A percentile compares a stretch with the other conserved stretches of the same genome.
phyloP scores from a whole-genome alignment of 169 alveolate species.

The Plasmodium fragile region DNA sequence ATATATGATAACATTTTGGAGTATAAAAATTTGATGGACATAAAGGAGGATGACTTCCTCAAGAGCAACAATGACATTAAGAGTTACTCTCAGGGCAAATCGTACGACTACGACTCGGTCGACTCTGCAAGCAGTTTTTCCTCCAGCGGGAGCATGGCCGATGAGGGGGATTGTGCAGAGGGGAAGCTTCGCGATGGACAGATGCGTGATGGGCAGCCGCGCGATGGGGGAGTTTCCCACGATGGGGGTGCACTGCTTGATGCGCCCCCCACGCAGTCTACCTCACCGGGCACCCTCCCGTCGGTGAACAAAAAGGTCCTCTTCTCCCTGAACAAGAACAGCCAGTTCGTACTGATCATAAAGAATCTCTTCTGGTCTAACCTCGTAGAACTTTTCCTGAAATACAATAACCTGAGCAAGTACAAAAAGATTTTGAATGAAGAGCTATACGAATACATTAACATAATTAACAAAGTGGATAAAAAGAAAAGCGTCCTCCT shows the following conservation, averaged over 20 bases:
- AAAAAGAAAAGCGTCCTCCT: constrained; percentile 69
- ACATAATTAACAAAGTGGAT: constrained; percentile 58
- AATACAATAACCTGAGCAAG: constrained; percentile 53
- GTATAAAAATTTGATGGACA: constrained; percentile 66
- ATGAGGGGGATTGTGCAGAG: background rate
- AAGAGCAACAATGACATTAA: constrained; percentile 54
- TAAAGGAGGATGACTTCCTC: constrained; percentile 75
- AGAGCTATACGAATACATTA: constrained; percentile 65
- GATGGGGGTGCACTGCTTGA: background rate
- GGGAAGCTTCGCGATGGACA: background rate
- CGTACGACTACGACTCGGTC: background rate
- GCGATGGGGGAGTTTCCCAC: background rate
- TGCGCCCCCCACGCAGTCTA: background rate
- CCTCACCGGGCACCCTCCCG: background rate
- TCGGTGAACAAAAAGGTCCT: constrained; percentile 40
- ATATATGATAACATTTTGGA: constrained; percentile 58
- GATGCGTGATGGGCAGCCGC: too few species aligned
- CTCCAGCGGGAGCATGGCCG: background rate
- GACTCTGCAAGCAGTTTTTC: constrained; percentile 9
- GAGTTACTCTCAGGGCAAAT: background rate
- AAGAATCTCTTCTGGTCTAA: constrained; percentile 71
- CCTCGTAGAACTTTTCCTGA: constrained; percentile 46
- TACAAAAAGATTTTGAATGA: constrained; percentile 63
- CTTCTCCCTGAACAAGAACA: constrained; percentile 46
- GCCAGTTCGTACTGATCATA: constrained; percentile 67